Evolutionary conservation across 192 early-diverging fungal genomes (phyloP).

Genomic region (Podila epigama): DNA sequence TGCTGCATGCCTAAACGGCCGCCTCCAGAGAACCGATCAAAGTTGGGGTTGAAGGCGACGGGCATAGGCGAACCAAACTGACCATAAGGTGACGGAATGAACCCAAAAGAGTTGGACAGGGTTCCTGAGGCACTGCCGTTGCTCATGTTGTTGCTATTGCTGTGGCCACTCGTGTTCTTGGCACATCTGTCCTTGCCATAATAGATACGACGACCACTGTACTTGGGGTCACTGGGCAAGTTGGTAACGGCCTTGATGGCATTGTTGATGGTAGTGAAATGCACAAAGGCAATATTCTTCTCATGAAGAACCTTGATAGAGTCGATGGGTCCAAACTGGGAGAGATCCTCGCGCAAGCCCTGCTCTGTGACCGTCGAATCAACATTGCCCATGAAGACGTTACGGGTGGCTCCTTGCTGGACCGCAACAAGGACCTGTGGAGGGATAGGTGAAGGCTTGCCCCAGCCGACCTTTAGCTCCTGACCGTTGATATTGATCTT

Average conservation of each 20-base stretch:
- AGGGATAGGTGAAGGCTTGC: slow-evolving; percentile 64
- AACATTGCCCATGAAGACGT: slow-evolving; percentile 82
- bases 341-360: slow-evolving; percentile 63
- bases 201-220: slow-evolving; percentile 66
- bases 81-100: slow-evolving; percentile 18
- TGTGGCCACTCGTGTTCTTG: slow-evolving; percentile 11
- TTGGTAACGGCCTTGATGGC: slow-evolving; percentile 79
- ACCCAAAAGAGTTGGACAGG: slow-evolving; percentile 32
- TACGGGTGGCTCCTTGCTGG: slow-evolving; percentile 71
- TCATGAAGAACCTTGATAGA: slow-evolving; percentile 74
- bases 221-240: slow-evolving; percentile 64
- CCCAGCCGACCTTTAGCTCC: slow-evolving; percentile 82
- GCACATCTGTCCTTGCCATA: slow-evolving; percentile 90
- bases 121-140: slow-evolving; percentile 2
- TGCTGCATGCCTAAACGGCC: slow-evolving; percentile 7
- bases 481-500: slow-evolving; percentile 61
- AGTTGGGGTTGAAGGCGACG: slow-evolving; percentile 31
- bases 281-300: slow-evolving; percentile 85
- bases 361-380: slow-evolving; percentile 70
- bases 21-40: slow-evolving; percentile 42
- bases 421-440: slow-evolving; percentile 65
- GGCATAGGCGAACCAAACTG: slow-evolving; percentile 21
- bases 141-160: slow-evolving; percentile 5
- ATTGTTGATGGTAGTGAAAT: slow-evolving; percentile 71
- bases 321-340: slow-evolving; percentile 76